Percentiles rank a stretch among this genome's conserved stretches.
phyloP scores from a whole-genome alignment of 345 rosid genomes.

The Corymbia maculata region DNA sequence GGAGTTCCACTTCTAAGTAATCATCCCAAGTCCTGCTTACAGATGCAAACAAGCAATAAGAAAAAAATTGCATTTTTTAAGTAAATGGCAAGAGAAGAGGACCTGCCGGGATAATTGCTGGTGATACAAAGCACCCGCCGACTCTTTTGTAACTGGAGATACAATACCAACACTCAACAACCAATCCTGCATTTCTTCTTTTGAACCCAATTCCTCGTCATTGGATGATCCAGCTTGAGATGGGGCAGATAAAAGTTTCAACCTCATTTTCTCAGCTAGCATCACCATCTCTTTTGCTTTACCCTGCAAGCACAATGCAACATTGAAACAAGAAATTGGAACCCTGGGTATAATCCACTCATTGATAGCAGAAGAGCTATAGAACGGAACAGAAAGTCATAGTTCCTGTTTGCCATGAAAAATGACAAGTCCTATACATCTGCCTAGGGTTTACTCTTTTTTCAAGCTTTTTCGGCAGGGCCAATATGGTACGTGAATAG shows the following conservation, averaged over 20 bases:
- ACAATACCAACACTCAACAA: slow-evolving; percentile 92
- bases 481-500: neutral
- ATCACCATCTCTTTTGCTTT: slow-evolving; percentile 94
- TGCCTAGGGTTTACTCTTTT: neutral
- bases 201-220: slow-evolving; percentile 87
- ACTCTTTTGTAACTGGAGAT: slow-evolving; percentile 92
- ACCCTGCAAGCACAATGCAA: slow-evolving; percentile 24
- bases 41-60: neutral
- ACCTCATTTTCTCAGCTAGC: slow-evolving; percentile 92
- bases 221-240: slow-evolving; percentile 41
- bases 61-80: neutral
- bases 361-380: neutral
- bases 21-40: neutral
- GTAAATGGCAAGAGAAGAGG: slow-evolving; percentile 2
- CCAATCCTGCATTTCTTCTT: slow-evolving; percentile 95
- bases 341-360: neutral
- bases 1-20: neutral
- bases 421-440: neutral
- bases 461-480: neutral
- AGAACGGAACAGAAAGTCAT: neutral
- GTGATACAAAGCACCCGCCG: slow-evolving; percentile 92
- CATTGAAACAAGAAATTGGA: neutral
- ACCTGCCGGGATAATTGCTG: slow-evolving; percentile 96
- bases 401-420: neutral
- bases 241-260: slow-evolving; percentile 65